A percentile compares a stretch with the other conserved stretches of the same genome.
phyloP scores from a whole-genome alignment of 495 filamentous ascomycete genomes.

The Hamigera avellanea region DNA sequence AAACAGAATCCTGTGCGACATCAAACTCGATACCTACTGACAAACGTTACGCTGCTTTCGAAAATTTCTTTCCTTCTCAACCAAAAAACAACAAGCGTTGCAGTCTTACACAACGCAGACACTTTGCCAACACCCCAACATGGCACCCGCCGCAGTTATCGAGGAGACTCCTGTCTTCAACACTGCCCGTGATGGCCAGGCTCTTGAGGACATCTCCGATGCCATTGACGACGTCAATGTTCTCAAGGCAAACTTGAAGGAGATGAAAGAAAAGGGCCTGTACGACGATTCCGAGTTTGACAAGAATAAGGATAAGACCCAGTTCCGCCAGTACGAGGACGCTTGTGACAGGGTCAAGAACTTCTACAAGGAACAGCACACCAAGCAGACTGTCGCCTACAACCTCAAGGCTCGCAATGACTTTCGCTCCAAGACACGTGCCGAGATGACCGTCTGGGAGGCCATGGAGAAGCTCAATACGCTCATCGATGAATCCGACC shows the following conservation, averaged over 20 bases:
- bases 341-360: conserved; percentile 69
- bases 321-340: conserved; percentile 69
- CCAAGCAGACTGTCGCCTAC: conserved; percentile 75
- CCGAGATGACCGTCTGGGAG: conserved; percentile 75
- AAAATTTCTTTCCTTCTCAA: too few species aligned
- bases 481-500: conserved; percentile 78
- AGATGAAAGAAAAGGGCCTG: conserved; percentile 39
- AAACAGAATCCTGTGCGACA: too few species aligned
- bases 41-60: too few species aligned
- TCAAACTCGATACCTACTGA: too few species aligned
- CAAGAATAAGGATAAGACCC: conserved; percentile 64
- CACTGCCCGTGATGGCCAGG: conserved; percentile 47
- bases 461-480: conserved; percentile 86
- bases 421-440: conserved; percentile 56
- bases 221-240: conserved; percentile 73
- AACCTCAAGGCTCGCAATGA: conserved; percentile 63
- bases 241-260: conserved; percentile 48
- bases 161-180: conserved; percentile 15
- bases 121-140: conserved; percentile 8
- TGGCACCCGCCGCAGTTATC: conserved; percentile 22
- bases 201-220: conserved; percentile 73
- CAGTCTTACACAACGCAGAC: too few species aligned
- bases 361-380: conserved; percentile 78
- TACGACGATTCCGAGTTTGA: conserved; percentile 59
- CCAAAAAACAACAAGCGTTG: too few species aligned